phyloP scores from a whole-genome alignment of 768 basidiomycete genomes.

The Boletus fagicola region DNA sequence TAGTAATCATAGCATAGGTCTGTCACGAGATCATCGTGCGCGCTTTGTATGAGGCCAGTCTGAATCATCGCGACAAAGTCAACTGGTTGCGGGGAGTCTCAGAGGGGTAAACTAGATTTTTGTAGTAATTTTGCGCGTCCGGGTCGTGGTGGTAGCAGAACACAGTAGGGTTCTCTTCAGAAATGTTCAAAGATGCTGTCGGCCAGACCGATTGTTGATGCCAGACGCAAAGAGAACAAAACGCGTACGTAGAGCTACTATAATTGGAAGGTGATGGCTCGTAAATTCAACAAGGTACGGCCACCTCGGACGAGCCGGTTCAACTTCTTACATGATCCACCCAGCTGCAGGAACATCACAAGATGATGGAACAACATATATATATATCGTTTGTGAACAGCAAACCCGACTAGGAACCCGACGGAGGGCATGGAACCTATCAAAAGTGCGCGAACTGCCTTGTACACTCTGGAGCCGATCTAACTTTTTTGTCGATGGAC shows the following conservation, averaged over 20 bases:
- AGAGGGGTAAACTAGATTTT: neutral
- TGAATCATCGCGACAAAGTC: conserved; percentile 56
- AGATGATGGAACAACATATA: no score
- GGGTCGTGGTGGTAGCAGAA: neutral
- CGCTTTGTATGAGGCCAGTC: conserved; percentile 73
- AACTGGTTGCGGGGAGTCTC: neutral
- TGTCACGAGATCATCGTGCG: conserved; percentile 78
- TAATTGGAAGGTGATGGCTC: no score
- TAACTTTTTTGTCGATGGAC: no score
- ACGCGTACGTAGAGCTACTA: neutral
- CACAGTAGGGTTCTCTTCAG: neutral
- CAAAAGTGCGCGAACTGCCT: no score
- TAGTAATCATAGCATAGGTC: conserved; percentile 92
- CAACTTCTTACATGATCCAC: no score
- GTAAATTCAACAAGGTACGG: no score
- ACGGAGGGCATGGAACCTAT: no score
- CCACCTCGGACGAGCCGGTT: no score
- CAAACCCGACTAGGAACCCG: no score
- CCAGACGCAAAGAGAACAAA: neutral
- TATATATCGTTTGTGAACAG: no score
- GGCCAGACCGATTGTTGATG: neutral
- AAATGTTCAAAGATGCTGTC: neutral
- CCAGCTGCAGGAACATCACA: no score
- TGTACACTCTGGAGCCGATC: no score
- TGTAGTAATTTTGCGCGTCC: neutral